phyloP scores from a whole-genome alignment of 768 basidiomycete species.

The Russula ochroleuca region DNA sequence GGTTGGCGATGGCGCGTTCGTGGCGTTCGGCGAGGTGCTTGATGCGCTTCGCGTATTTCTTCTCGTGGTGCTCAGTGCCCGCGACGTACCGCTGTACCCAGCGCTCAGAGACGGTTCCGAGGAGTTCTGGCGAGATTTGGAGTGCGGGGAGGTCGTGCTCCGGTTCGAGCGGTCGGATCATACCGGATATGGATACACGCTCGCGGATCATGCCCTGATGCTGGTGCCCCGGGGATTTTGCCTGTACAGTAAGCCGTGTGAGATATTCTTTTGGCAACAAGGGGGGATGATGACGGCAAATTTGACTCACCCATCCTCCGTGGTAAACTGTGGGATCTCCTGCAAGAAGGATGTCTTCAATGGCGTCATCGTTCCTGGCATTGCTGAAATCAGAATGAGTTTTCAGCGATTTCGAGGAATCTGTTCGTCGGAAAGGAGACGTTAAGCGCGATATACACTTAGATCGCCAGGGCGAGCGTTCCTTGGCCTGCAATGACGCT shows the following conservation, averaged over 20 bases:
- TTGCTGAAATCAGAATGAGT: background rate
- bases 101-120: conserved; percentile 73
- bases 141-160: conserved; percentile 63
- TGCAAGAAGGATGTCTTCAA: conserved; percentile 38
- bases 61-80: conserved; percentile 56
- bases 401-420: background rate
- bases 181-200: conserved; percentile 73
- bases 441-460: background rate
- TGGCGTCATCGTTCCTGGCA: conserved; percentile 15
- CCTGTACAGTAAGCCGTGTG: background rate
- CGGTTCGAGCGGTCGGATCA: conserved; percentile 72
- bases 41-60: conserved; percentile 55
- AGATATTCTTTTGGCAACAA: background rate
- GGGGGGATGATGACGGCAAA: background rate
- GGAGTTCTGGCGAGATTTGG: conserved; percentile 53
- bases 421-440: background rate
- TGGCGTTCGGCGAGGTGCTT: conserved; percentile 62
- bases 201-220: conserved; percentile 80
- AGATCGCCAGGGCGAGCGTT: background rate
- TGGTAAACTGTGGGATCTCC: conserved; percentile 60
- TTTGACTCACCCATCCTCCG: conserved; percentile 42
- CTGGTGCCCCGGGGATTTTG: conserved; percentile 36
- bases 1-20: conserved; percentile 51
- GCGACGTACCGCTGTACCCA: conserved; percentile 69
- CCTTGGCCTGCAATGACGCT: background rate